Conservation (phyloP, 2,329 filamentous ascomycete genomes). For the Nigrospora oryzae region DNA sequence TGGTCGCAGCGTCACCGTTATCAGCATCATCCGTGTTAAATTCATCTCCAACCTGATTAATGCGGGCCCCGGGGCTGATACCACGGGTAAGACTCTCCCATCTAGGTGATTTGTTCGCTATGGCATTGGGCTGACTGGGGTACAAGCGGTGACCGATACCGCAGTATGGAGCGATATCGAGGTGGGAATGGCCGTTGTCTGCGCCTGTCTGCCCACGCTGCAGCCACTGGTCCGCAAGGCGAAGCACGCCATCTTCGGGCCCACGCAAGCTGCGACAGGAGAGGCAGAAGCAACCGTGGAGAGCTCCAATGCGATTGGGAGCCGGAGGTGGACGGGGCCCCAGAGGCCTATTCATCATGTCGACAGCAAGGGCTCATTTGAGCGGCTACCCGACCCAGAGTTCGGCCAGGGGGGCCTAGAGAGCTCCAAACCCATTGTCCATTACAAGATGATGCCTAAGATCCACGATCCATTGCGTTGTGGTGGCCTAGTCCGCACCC, state of each 20-base stretch:
- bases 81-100: neutral
- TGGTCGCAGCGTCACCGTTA: neutral
- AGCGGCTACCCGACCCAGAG: neutral
- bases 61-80: neutral
- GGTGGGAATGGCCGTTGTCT: neutral
- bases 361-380: neutral
- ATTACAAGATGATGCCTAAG: no score
- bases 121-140: no score
- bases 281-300: neutral
- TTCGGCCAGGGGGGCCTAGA: neutral
- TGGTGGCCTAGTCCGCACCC: no score
- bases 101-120: neutral
- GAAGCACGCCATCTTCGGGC: neutral
- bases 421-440: no score
- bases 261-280: neutral
- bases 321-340: neutral
- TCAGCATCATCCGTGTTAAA: slow-evolving; percentile 1
- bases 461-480: no score
- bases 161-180: slow-evolving; percentile 1
- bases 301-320: neutral
- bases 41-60: neutral
- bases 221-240: slow-evolving; percentile 1
- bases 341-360: neutral
- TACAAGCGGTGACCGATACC: neutral
- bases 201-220: slow-evolving; percentile 1